A percentile compares a stretch with the other conserved stretches of the same genome.
Conservation (phyloP, 495 filamentous ascomycete species). For the Xylaria cubensis region DNA sequence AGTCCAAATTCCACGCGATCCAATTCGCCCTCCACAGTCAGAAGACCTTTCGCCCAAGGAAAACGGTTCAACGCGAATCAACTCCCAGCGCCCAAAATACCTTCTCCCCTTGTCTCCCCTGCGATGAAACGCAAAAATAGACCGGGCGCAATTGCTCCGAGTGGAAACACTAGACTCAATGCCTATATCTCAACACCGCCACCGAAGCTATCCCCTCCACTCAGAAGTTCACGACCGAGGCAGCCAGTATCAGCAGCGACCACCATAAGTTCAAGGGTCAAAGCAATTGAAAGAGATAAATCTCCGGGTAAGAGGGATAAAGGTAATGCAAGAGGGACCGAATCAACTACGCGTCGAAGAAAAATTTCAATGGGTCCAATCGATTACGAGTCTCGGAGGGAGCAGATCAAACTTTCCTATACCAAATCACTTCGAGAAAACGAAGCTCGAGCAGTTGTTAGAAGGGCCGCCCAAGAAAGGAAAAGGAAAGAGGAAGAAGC, state of each 20-base stretch:
- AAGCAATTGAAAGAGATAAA: conserved; percentile 49
- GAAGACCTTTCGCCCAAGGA: conserved; percentile 45
- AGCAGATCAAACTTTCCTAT: conserved; percentile 80
- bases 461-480: conserved; percentile 49
- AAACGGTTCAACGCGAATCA: conserved; percentile 49
- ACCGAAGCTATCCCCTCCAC: conserved; percentile 66
- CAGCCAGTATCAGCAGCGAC: conserved; percentile 79
- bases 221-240: conserved; percentile 82
- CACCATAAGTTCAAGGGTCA: conserved; percentile 69
- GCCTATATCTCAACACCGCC: conserved; percentile 58
- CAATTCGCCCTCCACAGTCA: conserved; percentile 55
- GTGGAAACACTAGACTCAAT: conserved; percentile 54
- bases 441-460: conserved; percentile 62
- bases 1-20: conserved; percentile 58
- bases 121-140: conserved; percentile 35
- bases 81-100: conserved; percentile 46
- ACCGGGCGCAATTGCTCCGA: conserved; percentile 38
- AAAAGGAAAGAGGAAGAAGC: conserved; percentile 53
- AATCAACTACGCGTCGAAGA: conserved; percentile 46
- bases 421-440: conserved; percentile 76
- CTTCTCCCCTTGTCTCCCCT: conserved; percentile 42
- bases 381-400: conserved; percentile 78
- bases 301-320: conserved; percentile 49
- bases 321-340: conserved; percentile 42
- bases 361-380: conserved; percentile 68